Base-by-base conservation (phyloP, 352 stramenopile species). In the Globisporangium canariense region DNA sequence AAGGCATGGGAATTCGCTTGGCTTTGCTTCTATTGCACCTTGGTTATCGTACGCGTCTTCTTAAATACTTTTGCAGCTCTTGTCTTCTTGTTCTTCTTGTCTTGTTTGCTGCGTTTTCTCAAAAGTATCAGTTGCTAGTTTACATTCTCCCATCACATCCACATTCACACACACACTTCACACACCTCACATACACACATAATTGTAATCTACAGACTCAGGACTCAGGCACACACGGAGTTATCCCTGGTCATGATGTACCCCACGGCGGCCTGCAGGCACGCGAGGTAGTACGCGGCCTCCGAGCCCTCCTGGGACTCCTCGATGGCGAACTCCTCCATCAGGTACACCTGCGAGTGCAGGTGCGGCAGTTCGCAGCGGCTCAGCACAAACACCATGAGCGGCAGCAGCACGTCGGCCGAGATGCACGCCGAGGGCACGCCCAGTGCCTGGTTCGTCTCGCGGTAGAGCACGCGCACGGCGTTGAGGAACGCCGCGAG, bases 271-370 rank as follows among this genome's bases (percentile, higher is more conserved):
- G 86, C 80, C 60, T 94, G 82, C 30, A 93, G 69, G 20, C 85
- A 91, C 45, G 86, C 86, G 51, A 94, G 54, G 66, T 94, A 94
- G 66, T 94, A 94, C 43, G 83, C 83, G 11, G 86, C 79, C 70
- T 94, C 86, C 2, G 82, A 90, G 25, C 86, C 86, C 40, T 88
- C 79, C 62, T 86, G 70, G 30, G 76, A 80, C 58, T 76, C 73
- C 36, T 91, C 78, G 54, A 94, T 87, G 4, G 79, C 81, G 58
- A 88, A 90, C 60, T 87, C 71, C 69, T 94, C 82, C 82, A 94
- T 90, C 7, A 88, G 46, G 60, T 80, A 91, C 64, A 92, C 76
- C 61, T 94, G 86, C 32, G 78, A 79, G 65, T 93, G 80, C 66
- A 94, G 58, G 63, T 91, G 83, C 38, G 82, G 81, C 57, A 92